A percentile compares a stretch with the other conserved stretches of the same genome.
phyloP scores from a whole-genome alignment of 768 basidiomycete species.

The Phlebiopsis gigantea region DNA sequence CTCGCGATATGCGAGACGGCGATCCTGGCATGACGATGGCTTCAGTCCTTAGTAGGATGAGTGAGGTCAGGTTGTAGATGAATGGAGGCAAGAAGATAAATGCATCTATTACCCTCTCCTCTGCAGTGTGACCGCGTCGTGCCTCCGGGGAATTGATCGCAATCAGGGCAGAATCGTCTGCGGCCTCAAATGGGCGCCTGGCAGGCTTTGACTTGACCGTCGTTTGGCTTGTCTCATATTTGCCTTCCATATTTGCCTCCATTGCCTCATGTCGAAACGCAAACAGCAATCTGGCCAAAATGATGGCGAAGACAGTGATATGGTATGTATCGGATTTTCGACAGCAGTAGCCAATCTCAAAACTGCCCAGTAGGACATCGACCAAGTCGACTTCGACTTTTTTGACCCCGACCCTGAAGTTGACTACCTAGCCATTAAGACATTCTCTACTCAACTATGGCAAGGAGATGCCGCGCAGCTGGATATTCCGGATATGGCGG shows the following conservation, averaged over 20 bases:
- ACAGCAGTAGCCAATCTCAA: not conserved
- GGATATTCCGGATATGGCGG: conserved; percentile 67
- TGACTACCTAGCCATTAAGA: conserved; percentile 85
- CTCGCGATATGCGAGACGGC: too few relatives aligned
- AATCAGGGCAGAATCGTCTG: too few relatives aligned
- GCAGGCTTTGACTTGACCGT: not conserved
- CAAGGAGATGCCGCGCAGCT: conserved; percentile 69
- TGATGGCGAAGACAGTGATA: conserved; percentile 36
- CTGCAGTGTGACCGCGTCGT: too few relatives aligned
- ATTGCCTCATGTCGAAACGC: conserved; percentile 43
- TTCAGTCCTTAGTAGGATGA: too few relatives aligned
- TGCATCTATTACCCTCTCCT: too few relatives aligned
- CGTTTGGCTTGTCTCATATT: not conserved
- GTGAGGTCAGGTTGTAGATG: too few relatives aligned
- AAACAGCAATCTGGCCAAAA: conserved; percentile 36
- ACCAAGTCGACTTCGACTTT: conserved; percentile 92
- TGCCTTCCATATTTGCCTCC: not conserved
- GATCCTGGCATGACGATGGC: too few relatives aligned
- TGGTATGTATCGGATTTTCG: conserved; percentile 30
- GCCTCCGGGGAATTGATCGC: too few relatives aligned
- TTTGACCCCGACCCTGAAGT: conserved; percentile 77
- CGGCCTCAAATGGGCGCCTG: too few relatives aligned
- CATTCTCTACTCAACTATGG: conserved; percentile 66
- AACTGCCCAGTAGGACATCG: conserved; percentile 44
- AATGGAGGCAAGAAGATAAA: too few relatives aligned